These are phyloP conservation scores for Lasiosphaeris hirsuta DNA, from an alignment of 495 filamentous ascomycete genomes.

Conservation along the genomic window DNA sequence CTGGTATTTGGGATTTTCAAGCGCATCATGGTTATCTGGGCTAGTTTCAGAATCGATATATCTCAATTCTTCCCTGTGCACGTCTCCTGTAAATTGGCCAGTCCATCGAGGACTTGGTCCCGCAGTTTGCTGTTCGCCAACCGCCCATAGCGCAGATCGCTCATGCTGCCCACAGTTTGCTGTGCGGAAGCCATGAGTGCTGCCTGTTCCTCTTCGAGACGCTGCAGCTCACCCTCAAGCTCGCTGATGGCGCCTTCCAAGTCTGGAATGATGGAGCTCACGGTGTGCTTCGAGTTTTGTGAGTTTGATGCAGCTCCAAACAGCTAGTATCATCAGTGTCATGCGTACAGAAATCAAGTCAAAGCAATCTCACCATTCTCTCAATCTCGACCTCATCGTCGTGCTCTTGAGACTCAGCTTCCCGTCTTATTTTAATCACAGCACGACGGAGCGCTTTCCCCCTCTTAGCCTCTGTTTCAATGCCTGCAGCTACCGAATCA, in stretches of 20 bases:
- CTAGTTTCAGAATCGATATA: slow-evolving; percentile 8
- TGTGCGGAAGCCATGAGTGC: slow-evolving; percentile 57
- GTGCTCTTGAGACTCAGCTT: slow-evolving; percentile 52
- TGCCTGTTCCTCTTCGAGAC: slow-evolving; percentile 61
- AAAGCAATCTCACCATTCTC: slow-evolving; percentile 50
- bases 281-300: slow-evolving; percentile 50
- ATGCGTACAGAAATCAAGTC: background rate
- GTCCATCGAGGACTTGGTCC: slow-evolving; percentile 60
- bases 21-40: slow-evolving; percentile 9
- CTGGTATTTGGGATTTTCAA: slow-evolving; percentile 6
- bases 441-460: slow-evolving; percentile 62
- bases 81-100: slow-evolving; percentile 59
- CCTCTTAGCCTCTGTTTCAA: slow-evolving; percentile 61
- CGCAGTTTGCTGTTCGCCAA: slow-evolving; percentile 57
- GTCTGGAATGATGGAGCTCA: slow-evolving; percentile 60
- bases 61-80: slow-evolving; percentile 50
- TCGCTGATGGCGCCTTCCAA: slow-evolving; percentile 63
- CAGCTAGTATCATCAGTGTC: slow-evolving; percentile 42
- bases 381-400: slow-evolving; percentile 70
- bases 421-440: slow-evolving; percentile 52
- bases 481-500: slow-evolving; percentile 63
- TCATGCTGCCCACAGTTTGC: slow-evolving; percentile 65
- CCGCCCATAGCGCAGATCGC: slow-evolving; percentile 79
- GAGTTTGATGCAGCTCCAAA: slow-evolving; percentile 55
- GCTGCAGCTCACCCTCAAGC: slow-evolving; percentile 63